These are phyloP conservation scores for Tolypocladium tropicale DNA, from an alignment of 2,329 filamentous ascomycete species.

Conservation along the genomic window DNA sequence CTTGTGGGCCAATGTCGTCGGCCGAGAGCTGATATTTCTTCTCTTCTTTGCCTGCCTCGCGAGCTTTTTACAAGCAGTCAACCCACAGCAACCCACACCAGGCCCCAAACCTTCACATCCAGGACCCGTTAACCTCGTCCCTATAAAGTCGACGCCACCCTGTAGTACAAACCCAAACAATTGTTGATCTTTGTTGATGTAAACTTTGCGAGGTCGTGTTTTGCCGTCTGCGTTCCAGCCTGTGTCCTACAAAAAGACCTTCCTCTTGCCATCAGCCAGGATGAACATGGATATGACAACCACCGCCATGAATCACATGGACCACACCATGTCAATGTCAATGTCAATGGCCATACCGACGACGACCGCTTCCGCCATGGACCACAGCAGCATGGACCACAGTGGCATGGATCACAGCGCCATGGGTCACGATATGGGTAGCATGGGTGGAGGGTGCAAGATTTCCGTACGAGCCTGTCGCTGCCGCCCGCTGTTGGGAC, in stretches of 20 bases:
- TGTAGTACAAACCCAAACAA: neutral
- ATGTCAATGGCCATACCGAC: conserved; percentile 1
- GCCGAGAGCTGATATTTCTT: neutral
- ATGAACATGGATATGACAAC: neutral
- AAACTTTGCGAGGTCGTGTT: neutral
- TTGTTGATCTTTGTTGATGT: neutral
- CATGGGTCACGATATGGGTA: conserved; percentile 4
- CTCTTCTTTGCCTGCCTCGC: neutral
- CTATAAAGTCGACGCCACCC: neutral
- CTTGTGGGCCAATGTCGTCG: neutral
- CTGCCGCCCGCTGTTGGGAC: neutral
- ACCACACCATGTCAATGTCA: conserved; percentile 3
- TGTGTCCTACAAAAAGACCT: too few relatives aligned
- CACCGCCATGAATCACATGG: conserved; percentile 1
- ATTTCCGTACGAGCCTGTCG: conserved; percentile 19
- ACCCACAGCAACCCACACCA: neutral
- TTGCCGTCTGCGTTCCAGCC: neutral
- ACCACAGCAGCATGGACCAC: conserved; percentile 9
- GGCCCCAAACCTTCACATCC: neutral
- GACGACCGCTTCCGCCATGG: conserved; percentile 4
- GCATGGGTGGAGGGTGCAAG: conserved; percentile 22
- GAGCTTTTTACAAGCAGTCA: neutral
- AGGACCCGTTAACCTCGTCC: neutral
- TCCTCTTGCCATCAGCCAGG: too few relatives aligned
- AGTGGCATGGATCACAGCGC: conserved; percentile 6